Evolutionary conservation across 2,329 filamentous ascomycete species (phyloP).

Genomic region (Stagonosporopsis vannaccii): DNA sequence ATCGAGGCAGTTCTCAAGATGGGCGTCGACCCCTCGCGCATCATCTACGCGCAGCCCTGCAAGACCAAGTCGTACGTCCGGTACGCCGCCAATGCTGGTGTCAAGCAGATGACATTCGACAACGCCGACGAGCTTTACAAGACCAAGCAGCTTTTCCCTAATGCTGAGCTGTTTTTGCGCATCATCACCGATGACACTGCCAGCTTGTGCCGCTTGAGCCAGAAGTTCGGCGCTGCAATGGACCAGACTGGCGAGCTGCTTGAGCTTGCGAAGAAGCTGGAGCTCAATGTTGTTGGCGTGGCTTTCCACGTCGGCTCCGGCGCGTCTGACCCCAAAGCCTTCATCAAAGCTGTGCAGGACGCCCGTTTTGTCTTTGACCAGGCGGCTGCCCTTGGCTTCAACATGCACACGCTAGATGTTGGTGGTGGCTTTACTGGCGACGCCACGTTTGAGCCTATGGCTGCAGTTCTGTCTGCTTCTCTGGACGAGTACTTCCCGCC

Average conservation of each 20-base stretch:
- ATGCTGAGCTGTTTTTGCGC: conserved; percentile 89
- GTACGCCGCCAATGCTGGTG: conserved; percentile 81
- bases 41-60: conserved; percentile 99
- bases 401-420: conserved; percentile 87
- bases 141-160: conserved; percentile 89
- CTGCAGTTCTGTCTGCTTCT: conserved; percentile 77
- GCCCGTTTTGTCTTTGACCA: conserved; percentile 89
- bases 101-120: conserved; percentile 99
- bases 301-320: conserved; percentile 98
- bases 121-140: conserved; percentile 98
- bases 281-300: conserved; percentile 90
- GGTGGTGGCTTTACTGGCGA: conserved; percentile 92
- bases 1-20: conserved; percentile 89
- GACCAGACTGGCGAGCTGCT: conserved; percentile 81
- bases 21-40: conserved; percentile 84
- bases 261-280: conserved; percentile 78
- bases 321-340: conserved; percentile 90
- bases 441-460: conserved; percentile 92
- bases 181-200: conserved; percentile 97
- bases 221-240: conserved; percentile 95
- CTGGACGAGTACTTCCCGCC: conserved; percentile 89
- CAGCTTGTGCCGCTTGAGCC: conserved; percentile 90
- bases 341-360: conserved; percentile 88
- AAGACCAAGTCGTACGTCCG: conserved; percentile 99
- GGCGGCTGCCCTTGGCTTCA: conserved; percentile 76